Percentiles rank a stretch among this genome's conserved stretches.
phyloP scores from a whole-genome alignment of 331 rosid genomes.

The Pyrus hybrid region DNA sequence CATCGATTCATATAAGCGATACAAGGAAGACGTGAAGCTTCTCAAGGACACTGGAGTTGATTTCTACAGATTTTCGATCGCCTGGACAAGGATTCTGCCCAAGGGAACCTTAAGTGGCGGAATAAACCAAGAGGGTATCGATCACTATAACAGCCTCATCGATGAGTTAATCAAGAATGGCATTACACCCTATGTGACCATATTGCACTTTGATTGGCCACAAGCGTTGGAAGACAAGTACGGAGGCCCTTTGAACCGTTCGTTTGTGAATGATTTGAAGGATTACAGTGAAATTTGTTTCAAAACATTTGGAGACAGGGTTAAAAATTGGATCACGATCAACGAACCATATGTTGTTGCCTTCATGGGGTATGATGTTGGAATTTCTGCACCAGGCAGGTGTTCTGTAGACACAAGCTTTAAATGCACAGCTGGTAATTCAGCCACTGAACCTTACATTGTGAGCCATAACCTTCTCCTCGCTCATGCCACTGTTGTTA shows the following conservation, averaged over 20 bases:
- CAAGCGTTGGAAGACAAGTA: conserved; percentile 11
- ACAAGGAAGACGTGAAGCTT: not conserved
- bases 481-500: not conserved
- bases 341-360: conserved; percentile 6
- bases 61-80: conserved; percentile 9
- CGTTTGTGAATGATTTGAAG: conserved; percentile 11
- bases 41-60: conserved; percentile 7
- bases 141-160: conserved; percentile 21
- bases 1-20: conserved; percentile 17
- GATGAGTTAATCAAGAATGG: conserved; percentile 9
- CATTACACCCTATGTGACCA: conserved; percentile 11
- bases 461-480: conserved; percentile 1
- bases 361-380: not conserved
- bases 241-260: not conserved
- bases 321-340: conserved; percentile 14
- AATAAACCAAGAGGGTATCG: conserved; percentile 17
- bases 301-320: conserved; percentile 2
- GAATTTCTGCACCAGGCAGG: not conserved
- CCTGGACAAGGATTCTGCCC: conserved; percentile 11
- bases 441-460: conserved; percentile 2
- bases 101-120: conserved; percentile 16
- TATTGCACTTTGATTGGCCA: conserved; percentile 12
- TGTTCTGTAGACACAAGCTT: not conserved
- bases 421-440: not conserved
- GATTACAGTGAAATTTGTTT: conserved; percentile 9